Evolutionary conservation across 306 rosid genomes (phyloP).

Genomic region (Pyrus bretschneideri): DNA sequence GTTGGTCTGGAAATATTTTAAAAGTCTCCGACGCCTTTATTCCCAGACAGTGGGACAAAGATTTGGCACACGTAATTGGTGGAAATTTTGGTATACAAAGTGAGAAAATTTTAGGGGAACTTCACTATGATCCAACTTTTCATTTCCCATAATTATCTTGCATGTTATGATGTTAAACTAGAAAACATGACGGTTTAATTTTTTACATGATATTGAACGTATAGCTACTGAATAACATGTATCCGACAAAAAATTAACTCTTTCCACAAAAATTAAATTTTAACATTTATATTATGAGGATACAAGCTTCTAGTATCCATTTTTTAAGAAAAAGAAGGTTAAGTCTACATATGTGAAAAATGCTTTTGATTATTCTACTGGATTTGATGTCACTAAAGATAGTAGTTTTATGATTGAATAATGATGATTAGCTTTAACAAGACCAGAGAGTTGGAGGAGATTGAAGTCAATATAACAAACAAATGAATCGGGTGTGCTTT

Average conservation of each 20-base stretch:
- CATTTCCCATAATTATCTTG: background rate
- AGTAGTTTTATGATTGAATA: background rate
- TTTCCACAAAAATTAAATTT: too few species aligned
- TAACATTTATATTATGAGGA: background rate
- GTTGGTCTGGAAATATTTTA: background rate
- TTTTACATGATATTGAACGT: background rate
- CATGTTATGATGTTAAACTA: background rate
- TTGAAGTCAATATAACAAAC: background rate
- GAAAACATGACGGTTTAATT: too few species aligned
- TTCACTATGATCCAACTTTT: too few species aligned
- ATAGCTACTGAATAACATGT: background rate
- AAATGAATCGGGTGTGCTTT: constrained; percentile 28
- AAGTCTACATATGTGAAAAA: background rate
- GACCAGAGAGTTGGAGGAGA: background rate
- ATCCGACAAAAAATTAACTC: too few species aligned
- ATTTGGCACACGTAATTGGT: background rate
- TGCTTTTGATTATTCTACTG: background rate
- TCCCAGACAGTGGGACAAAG: constrained; percentile 5
- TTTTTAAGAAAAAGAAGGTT: background rate
- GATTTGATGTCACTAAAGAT: background rate
- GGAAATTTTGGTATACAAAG: background rate
- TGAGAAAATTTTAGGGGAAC: background rate
- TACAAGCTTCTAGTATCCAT: background rate
- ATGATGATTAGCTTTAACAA: background rate
- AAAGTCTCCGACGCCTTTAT: background rate